Evolutionary conservation across 1,284 basidiomycete species (phyloP), one percentile per base, ranked within the genome.

Genomic region (Golubevia pallescens): DNA sequence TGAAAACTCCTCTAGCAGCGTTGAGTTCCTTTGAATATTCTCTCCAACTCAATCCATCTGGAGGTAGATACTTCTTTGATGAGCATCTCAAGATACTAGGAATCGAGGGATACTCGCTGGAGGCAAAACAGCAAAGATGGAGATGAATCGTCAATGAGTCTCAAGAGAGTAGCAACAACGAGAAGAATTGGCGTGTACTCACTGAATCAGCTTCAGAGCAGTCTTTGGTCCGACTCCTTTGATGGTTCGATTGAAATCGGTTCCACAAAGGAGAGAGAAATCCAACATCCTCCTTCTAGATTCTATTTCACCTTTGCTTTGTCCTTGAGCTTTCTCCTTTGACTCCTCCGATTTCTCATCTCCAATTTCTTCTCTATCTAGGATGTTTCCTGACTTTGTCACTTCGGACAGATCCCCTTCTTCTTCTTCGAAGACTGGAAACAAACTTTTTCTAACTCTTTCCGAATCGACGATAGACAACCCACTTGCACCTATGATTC

Each of bases 181-280:
- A 48, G 20, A 34, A 28, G 60, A 1, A 5, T n/a, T n/a, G n/a
- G n/a, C 1, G 4, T n/a, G 14, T 51, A 53, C 20, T 16, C 54
- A 53, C 20, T 74, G 72, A 8, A 81, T 69, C 57, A 81, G 60
- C 5, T 62, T 65, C 0, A 76, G 57, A 0, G 72, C 79, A 16
- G 67, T 74, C n/a, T 67, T 68, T 3, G 73, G 68, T 8, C 75
- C 80, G 8, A 84, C 73, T 0, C 77, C 74, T 0, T 80, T 75
- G 2, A 84, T 57, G 7, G 82, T 81, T 28, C 78, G 70, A 63
- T 83, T 83, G 61, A 80, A 84, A 58, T 84, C 82, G 10, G 82
- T 84, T n/a, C 82, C 82, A 59, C 79, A 80, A 8, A 84, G 70
- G 32, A 84, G 68, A 7, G 82, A 80, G 60, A 81, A 81, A 59